Percentiles rank a stretch among this genome's conserved stretches.
phyloP scores from a whole-genome alignment of 2,329 filamentous ascomycete genomes.

The Aurifilum marmelostoma region DNA sequence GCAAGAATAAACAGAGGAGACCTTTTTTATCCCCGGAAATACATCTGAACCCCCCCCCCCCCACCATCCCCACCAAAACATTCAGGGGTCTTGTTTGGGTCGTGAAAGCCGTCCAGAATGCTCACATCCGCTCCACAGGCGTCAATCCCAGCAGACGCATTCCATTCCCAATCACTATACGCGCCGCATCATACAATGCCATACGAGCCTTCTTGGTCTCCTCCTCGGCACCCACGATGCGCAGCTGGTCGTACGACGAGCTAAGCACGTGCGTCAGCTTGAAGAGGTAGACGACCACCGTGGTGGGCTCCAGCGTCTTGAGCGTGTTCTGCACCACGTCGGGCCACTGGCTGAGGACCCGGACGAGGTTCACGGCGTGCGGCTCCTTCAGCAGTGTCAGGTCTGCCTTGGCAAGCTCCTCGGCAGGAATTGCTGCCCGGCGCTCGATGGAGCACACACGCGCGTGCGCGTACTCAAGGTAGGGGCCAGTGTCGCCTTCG shows the following conservation, averaged over 20 bases:
- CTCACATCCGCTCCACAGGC: constrained; percentile 66
- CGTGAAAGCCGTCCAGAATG: not conserved
- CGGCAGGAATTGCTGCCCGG: constrained; percentile 55
- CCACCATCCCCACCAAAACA: too few relatives aligned
- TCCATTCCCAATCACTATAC: constrained; percentile 77
- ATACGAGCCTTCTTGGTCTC: constrained; percentile 73
- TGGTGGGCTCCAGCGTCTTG: constrained; percentile 74
- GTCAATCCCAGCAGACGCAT: constrained; percentile 80
- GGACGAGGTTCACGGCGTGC: constrained; percentile 73
- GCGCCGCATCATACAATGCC: constrained; percentile 76
- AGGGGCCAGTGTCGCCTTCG: constrained; percentile 83
- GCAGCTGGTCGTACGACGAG: constrained; percentile 79
- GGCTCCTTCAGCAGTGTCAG: constrained; percentile 70
- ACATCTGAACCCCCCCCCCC: not conserved
- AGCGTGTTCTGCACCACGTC: constrained; percentile 83
- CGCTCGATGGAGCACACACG: constrained; percentile 69
- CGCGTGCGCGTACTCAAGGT: constrained; percentile 82
- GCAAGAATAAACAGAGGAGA: too few relatives aligned
- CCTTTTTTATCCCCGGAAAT: not conserved
- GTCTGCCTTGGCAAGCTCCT: constrained; percentile 66
- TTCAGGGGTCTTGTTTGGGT: not conserved
- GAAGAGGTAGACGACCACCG: constrained; percentile 67
- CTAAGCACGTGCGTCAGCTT: constrained; percentile 83
- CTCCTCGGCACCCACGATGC: constrained; percentile 78
- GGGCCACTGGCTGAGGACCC: constrained; percentile 81